A percentile compares a stretch with the other conserved stretches of the same genome.
These are phyloP conservation scores for Fonsecaea nubica DNA, from an alignment of 2,329 filamentous ascomycete genomes.

Conservation along the genomic window DNA sequence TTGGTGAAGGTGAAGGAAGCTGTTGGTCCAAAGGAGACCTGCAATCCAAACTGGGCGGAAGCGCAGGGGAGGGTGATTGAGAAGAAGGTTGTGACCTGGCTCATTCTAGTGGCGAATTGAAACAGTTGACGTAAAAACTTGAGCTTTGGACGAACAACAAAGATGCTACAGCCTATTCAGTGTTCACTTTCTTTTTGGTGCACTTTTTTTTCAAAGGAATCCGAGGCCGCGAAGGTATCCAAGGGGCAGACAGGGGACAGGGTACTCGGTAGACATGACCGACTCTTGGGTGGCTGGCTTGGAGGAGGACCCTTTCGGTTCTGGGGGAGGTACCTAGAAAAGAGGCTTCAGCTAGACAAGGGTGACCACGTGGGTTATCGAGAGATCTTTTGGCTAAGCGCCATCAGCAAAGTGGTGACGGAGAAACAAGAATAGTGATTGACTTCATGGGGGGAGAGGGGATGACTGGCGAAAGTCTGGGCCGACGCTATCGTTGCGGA, in stretches of 20 bases:
- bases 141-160: background rate
- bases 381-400: constrained; percentile 2
- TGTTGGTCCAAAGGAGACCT: background rate
- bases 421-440: background rate
- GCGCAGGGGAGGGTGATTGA: background rate
- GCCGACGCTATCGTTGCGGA: background rate
- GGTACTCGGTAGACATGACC: background rate
- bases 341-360: constrained; percentile 5
- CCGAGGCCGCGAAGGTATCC: background rate
- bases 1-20: background rate
- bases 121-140: background rate
- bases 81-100: background rate
- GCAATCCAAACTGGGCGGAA: background rate
- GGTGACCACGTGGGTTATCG: background rate
- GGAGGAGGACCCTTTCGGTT: background rate
- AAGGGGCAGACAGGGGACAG: background rate
- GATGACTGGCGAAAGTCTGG: background rate
- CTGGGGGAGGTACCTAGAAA: background rate
- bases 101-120: background rate
- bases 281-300: background rate
- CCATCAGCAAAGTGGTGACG: background rate
- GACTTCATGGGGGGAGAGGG: background rate
- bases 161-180: background rate
- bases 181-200: background rate
- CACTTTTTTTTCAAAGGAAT: background rate